These are phyloP conservation scores for Sugiyamaella mastotermitis DNA, from an alignment of 805 yeast genomes.

Conservation along the genomic window DNA sequence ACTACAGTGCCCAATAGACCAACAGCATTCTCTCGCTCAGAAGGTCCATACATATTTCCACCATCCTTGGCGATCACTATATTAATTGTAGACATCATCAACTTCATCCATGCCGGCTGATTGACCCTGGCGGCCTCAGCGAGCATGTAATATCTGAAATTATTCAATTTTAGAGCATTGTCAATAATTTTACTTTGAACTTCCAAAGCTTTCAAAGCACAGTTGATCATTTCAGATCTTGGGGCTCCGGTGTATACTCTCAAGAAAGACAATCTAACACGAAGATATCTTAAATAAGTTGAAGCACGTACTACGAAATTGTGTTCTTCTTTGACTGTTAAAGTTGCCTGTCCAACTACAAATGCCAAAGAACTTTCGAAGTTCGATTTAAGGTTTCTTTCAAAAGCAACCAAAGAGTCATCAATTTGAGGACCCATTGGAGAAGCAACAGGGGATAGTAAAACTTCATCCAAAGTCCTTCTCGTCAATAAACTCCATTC, in stretches of 20 bases:
- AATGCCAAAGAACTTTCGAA: conserved; percentile 1
- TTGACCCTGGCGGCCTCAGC: conserved; percentile 4
- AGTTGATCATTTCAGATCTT: conserved; percentile 3
- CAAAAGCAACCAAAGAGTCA: background rate
- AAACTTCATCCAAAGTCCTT: conserved; percentile 9
- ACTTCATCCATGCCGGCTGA: conserved; percentile 10
- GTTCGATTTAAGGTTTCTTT: background rate
- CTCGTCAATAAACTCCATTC: conserved; percentile 12
- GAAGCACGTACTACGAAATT: conserved; percentile 3
- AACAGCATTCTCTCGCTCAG: background rate
- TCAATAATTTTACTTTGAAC: conserved; percentile 6
- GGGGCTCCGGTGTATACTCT: background rate
- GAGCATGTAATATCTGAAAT: conserved; percentile 2
- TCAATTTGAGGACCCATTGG: background rate
- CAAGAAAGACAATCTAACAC: conserved; percentile 7
- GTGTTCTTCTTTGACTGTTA: conserved; percentile 7
- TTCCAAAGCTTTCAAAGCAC: conserved; percentile 8
- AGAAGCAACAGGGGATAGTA: conserved; percentile 8
- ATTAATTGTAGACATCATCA: conserved; percentile 7
- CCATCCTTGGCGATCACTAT: conserved; percentile 4
- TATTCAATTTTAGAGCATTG: conserved; percentile 3
- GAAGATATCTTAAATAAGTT: conserved; percentile 1
- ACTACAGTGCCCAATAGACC: conserved; percentile 7
- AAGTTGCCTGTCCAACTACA: too few species aligned
- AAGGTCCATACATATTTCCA: background rate